Percentiles rank a stretch among this genome's conserved stretches.
Evolutionary conservation across 306 rosid genomes (phyloP).

Genomic region (Medicago arabica): DNA sequence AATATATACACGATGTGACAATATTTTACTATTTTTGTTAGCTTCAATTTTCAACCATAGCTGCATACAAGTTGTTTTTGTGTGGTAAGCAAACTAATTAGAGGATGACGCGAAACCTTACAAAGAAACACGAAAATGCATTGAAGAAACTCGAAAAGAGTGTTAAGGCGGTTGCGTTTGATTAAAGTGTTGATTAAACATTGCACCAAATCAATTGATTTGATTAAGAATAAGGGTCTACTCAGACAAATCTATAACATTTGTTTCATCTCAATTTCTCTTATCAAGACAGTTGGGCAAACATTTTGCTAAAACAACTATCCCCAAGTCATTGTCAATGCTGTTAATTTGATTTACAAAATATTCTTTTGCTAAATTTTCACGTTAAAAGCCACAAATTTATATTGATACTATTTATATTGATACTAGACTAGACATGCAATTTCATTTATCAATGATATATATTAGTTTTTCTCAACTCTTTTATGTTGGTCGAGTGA

Average conservation of each 20-base stretch:
- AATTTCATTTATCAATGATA: no score
- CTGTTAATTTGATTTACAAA: background rate
- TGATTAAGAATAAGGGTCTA: background rate
- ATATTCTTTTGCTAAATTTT: no score
- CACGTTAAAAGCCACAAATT: no score
- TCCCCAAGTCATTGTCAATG: background rate
- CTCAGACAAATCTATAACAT: background rate
- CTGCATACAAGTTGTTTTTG: background rate
- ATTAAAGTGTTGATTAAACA: background rate
- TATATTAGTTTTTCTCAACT: no score
- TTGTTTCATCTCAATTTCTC: background rate
- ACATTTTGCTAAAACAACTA: background rate
- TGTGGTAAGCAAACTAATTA: background rate
- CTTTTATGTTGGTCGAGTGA: no score
- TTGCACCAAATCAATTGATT: conserved; percentile 10
- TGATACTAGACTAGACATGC: no score
- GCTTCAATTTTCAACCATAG: background rate
- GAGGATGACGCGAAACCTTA: conserved; percentile 7
- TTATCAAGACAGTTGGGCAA: background rate
- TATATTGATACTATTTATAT: no score
- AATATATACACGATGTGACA: no score
- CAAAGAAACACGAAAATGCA: background rate
- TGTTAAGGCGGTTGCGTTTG: conserved; percentile 1
- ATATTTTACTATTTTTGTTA: no score
- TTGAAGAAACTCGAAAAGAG: no score